phyloP scores from a whole-genome alignment of 2,329 filamentous ascomycete species.

The Cladophialophora immunda region DNA sequence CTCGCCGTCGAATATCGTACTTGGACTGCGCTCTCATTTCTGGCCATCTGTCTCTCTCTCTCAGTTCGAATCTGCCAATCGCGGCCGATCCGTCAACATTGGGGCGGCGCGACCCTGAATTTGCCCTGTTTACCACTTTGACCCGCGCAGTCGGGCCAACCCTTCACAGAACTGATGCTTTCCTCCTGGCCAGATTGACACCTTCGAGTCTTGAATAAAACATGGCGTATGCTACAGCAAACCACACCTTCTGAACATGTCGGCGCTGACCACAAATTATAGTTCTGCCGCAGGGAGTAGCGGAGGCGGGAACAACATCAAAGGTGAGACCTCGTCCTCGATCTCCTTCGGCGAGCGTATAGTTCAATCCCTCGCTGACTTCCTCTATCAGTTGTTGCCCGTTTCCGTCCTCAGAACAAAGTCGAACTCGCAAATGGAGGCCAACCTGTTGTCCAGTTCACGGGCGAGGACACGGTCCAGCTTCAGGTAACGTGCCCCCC shows the following conservation, averaged over 20 bases:
- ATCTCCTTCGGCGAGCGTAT: neutral
- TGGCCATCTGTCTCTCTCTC: neutral
- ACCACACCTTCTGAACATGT: neutral
- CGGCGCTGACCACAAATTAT: slow-evolving; percentile 21
- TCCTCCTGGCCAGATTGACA: slow-evolving; percentile 37
- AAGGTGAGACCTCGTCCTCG: slow-evolving; percentile 62
- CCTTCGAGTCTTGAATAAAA: slow-evolving; percentile 16
- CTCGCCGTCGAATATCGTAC: neutral
- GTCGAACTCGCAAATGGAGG: slow-evolving; percentile 89
- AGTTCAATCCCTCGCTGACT: slow-evolving; percentile 38
- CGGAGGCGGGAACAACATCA: slow-evolving; percentile 58
- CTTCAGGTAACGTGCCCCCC: slow-evolving; percentile 18
- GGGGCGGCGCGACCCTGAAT: slow-evolving; percentile 10
- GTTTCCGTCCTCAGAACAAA: slow-evolving; percentile 97
- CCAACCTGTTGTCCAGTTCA: slow-evolving; percentile 89
- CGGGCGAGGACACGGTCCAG: slow-evolving; percentile 84
- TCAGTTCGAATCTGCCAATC: neutral
- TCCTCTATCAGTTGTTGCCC: slow-evolving; percentile 79
- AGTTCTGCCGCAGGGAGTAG: slow-evolving; percentile 44
- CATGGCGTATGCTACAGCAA: slow-evolving; percentile 33
- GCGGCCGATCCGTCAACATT: neutral
- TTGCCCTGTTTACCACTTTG: slow-evolving; percentile 22
- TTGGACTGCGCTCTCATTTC: slow-evolving; percentile 1
- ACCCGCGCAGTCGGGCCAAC: slow-evolving; percentile 27
- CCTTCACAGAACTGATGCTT: slow-evolving; percentile 30